Conservation (phyloP, 345 rosid species). For the Noccaea caerulescens region DNA sequence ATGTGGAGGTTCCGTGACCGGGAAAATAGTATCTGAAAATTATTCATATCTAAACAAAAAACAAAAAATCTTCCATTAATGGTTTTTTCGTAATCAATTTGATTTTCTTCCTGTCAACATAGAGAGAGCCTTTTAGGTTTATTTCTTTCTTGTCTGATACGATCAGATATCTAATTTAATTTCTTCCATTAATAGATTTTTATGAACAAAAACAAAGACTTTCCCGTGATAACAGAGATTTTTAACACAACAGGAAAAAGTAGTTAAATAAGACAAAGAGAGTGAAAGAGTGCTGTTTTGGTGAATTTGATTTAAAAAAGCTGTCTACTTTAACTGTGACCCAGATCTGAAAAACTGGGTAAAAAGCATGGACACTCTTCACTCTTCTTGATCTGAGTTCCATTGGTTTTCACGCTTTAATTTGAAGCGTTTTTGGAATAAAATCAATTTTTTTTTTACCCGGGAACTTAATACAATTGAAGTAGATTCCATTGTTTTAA, state of each 20-base stretch:
- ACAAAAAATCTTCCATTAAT: background rate
- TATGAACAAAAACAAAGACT: constrained; percentile 1
- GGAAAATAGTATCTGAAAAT: constrained; percentile 4
- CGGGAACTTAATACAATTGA: constrained; percentile 3
- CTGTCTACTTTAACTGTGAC: constrained; percentile 37
- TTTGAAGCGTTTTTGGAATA: constrained; percentile 17
- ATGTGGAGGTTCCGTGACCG: constrained; percentile 31
- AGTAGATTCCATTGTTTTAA: constrained; percentile 8
- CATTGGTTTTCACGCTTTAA: constrained; percentile 38
- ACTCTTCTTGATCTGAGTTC: constrained; percentile 30
- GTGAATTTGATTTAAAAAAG: constrained; percentile 15
- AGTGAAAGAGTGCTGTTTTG: constrained; percentile 23
- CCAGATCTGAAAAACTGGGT: constrained; percentile 35
- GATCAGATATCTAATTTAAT: constrained; percentile 26
- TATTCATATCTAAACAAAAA: background rate
- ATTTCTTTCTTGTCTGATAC: constrained; percentile 14
- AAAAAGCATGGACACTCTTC: constrained; percentile 9
- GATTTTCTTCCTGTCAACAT: constrained; percentile 11
- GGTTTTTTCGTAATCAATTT: constrained; percentile 18
- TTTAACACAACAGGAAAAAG: background rate
- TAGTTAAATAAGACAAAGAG: constrained; percentile 12
- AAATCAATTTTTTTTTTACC: background rate
- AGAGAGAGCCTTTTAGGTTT: constrained; percentile 12
- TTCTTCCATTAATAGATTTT: constrained; percentile 34
- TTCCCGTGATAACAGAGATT: constrained; percentile 12